These are phyloP conservation scores for Chlamydomonas incerta DNA, from an alignment of 139 green algal genomes.

Conservation along the genomic window DNA sequence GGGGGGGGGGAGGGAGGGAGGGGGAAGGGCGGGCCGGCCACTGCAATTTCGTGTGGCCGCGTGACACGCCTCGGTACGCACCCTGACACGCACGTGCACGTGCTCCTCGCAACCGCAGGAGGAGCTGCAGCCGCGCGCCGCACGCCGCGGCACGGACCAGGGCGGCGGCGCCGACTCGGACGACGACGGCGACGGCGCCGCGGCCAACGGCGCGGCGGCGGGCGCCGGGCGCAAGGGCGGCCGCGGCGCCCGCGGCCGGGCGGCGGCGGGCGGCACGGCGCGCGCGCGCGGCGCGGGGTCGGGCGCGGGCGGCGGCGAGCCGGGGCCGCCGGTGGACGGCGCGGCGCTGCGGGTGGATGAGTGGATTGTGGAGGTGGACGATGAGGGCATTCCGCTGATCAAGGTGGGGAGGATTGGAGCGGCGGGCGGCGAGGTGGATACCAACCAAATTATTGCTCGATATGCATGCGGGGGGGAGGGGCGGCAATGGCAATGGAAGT, in stretches of 20 bases:
- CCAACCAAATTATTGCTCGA: no score
- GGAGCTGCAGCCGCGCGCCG: constrained; percentile 46
- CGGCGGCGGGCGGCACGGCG: not conserved
- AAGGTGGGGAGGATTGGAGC: not conserved
- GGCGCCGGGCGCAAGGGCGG: not conserved
- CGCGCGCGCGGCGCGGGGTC: not conserved
- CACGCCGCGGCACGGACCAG: constrained; percentile 37
- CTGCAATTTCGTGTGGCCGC: no score
- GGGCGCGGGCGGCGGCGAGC: constrained; percentile 40
- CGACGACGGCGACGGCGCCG: constrained; percentile 8
- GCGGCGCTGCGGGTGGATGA: constrained; percentile 75
- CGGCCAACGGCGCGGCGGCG: not conserved
- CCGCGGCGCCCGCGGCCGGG: not conserved
- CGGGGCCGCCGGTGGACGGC: constrained; percentile 73
- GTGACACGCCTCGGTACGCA: no score
- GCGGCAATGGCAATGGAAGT: no score
- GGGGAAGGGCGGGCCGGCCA: not conserved
- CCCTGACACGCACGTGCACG: no score
- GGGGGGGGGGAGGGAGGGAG: not conserved
- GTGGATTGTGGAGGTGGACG: constrained; percentile 72
- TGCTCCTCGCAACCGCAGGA: not conserved
- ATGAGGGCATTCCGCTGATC: constrained; percentile 36
- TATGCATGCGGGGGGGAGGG: no score
- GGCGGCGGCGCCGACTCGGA: not conserved
- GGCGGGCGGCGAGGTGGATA: no score